Evolutionary conservation across 2,329 filamentous ascomycete genomes (phyloP).

Genomic region (Calonectria naviculata): DNA sequence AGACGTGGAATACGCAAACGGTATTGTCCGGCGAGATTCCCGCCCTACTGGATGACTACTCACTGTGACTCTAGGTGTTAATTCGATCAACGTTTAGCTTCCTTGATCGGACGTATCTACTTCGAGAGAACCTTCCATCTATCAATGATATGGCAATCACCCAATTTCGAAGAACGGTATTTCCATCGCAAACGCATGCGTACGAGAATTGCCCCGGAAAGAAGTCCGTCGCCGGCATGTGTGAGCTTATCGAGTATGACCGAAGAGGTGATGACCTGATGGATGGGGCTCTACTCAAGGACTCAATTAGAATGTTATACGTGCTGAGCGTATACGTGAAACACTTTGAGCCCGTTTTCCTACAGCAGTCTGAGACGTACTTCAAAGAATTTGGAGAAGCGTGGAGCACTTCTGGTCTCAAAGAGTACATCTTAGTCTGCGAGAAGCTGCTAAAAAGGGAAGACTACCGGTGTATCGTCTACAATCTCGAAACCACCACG

Average conservation of each 20-base stretch:
- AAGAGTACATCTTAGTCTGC: conserved; percentile 80
- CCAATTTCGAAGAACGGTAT: conserved; percentile 76
- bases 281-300: conserved; percentile 74
- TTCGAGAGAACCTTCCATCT: conserved; percentile 75
- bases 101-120: conserved; percentile 88
- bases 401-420: conserved; percentile 72
- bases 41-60: conserved; percentile 22
- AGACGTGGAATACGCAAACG: conserved; percentile 81
- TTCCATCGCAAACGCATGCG: conserved; percentile 43
- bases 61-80: conserved; percentile 64
- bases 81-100: conserved; percentile 94
- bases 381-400: conserved; percentile 77
- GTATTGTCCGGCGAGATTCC: conserved; percentile 56
- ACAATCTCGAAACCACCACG: conserved; percentile 85
- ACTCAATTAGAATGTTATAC: conserved; percentile 84
- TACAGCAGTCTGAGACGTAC: conserved; percentile 75
- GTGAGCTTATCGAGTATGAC: conserved; percentile 79
- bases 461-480: conserved; percentile 80
- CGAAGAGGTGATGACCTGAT: conserved; percentile 68
- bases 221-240: conserved; percentile 66
- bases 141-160: conserved; percentile 85
- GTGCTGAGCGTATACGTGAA: conserved; percentile 84
- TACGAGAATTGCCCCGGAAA: conserved; percentile 37
- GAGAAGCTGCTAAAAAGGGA: conserved; percentile 78
- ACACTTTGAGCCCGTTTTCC: conserved; percentile 81